Evolutionary conservation across 2,329 filamentous ascomycete genomes (phyloP), one percentile per base, ranked within the genome.

Genomic region (Trichocomaceae sp.): DNA sequence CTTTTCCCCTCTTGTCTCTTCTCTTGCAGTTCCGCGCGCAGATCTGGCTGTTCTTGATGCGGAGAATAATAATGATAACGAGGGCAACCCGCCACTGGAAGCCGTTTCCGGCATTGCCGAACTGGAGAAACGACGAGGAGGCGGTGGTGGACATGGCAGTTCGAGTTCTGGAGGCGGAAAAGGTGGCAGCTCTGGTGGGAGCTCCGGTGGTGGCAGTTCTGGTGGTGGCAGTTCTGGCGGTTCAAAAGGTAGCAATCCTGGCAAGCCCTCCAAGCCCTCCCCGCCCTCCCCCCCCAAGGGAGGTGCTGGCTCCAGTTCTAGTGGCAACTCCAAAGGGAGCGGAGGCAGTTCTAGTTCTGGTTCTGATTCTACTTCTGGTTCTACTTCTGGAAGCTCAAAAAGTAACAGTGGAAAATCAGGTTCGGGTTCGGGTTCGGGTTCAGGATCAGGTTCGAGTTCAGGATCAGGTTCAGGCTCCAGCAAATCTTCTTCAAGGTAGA

Each of bases 51-150:
- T 57, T 26, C 59, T 58, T 41, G 58, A 64, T 59, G 50, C 23
- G 23, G 52, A 41, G n/a, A n/a, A n/a, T n/a, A n/a, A n/a, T n/a
- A n/a, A n/a, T n/a, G n/a, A n/a, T n/a, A n/a, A n/a, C n/a, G n/a
- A n/a, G n/a, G n/a, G n/a, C n/a, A n/a, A n/a, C n/a, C 41, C 44
- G 15, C 26, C 12, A n/a, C 42, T 31, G 10, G 31, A 49, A 20
- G 46, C 50, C 17, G 42, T 29, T 2, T 49, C 53, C 9, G 59
- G 66, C 33, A 44, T 58, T 5, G 42, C 60, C 5, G 64, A 67
- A 26, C 60, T 79, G 26, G 71, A 74, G 54, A 80, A 79, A 62
- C 73, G 78, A 54, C 77, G 75, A 62, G 77, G 77, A 22, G 72
- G 75, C 26, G 70, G 64, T 33, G 54, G 61, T 26, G 59, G 64